Conservation (phyloP, 83 land plant species). For the Picea abies region DNA sequence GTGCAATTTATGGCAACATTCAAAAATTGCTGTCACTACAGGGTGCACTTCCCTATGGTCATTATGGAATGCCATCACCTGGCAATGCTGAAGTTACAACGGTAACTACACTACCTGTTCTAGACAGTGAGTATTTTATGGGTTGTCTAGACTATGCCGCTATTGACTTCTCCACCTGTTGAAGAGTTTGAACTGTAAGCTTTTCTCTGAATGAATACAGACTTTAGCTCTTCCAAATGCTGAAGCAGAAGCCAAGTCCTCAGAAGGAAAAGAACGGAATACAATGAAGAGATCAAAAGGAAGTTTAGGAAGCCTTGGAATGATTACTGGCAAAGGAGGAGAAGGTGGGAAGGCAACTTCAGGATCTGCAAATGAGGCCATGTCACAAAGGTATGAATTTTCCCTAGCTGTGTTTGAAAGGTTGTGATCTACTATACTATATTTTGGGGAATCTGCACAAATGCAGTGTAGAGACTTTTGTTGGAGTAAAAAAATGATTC, state of each 20-base stretch:
- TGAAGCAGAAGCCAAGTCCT: slow-evolving; percentile 47
- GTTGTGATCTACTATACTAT: neutral
- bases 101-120: slow-evolving; percentile 19
- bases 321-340: slow-evolving; percentile 41
- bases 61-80: slow-evolving; percentile 30
- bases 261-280: slow-evolving; percentile 41
- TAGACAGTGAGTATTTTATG: slow-evolving; percentile 21
- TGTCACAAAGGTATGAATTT: slow-evolving; percentile 46
- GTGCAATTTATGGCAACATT: neutral
- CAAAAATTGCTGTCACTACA: neutral
- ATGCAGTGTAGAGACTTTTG: too few species aligned
- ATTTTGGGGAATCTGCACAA: neutral
- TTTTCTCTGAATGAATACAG: slow-evolving; percentile 22
- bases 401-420: neutral
- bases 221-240: slow-evolving; percentile 24
- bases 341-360: slow-evolving; percentile 63
- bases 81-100: slow-evolving; percentile 19
- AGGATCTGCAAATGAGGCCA: slow-evolving; percentile 58
- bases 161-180: neutral
- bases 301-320: slow-evolving; percentile 40
- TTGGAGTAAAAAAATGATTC: neutral
- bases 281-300: slow-evolving; percentile 60
- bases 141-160: slow-evolving; percentile 14
- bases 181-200: neutral
- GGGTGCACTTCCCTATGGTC: slow-evolving; percentile 42